phyloP scores from a whole-genome alignment of 495 filamentous ascomycete genomes.

The Rusavskia elegans region DNA sequence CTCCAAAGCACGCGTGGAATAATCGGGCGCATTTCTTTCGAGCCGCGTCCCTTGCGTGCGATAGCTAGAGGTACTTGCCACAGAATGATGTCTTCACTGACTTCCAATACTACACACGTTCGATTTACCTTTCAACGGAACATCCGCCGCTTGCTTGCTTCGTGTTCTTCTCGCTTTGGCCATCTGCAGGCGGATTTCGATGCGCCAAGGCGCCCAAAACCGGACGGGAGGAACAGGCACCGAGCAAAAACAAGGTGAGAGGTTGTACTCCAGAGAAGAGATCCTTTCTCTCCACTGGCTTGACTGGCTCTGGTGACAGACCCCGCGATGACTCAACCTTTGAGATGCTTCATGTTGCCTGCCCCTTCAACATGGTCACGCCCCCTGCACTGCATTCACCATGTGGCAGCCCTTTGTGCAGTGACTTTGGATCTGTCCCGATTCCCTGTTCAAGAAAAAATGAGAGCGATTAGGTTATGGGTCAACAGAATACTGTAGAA shows the following conservation, averaged over 20 bases:
- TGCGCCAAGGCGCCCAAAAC: background rate
- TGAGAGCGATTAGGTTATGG: no score
- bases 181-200: background rate
- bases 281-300: no score
- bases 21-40: background rate
- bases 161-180: background rate
- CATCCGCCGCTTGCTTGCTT: background rate
- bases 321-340: background rate
- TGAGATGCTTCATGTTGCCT: background rate
- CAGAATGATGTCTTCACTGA: background rate
- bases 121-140: no score
- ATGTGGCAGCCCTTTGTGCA: background rate
- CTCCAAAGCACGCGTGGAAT: background rate
- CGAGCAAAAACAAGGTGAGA: background rate
- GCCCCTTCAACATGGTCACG: background rate
- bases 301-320: background rate
- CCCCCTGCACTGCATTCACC: background rate
- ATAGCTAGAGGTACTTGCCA: background rate
- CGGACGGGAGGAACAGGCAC: background rate
- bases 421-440: background rate
- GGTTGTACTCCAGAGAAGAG: background rate
- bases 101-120: background rate
- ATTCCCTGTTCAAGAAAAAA: no score
- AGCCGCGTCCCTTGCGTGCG: background rate
- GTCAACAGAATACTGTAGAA: no score